Conservation (phyloP, 768 basidiomycete genomes). For the Suillus paluster region DNA sequence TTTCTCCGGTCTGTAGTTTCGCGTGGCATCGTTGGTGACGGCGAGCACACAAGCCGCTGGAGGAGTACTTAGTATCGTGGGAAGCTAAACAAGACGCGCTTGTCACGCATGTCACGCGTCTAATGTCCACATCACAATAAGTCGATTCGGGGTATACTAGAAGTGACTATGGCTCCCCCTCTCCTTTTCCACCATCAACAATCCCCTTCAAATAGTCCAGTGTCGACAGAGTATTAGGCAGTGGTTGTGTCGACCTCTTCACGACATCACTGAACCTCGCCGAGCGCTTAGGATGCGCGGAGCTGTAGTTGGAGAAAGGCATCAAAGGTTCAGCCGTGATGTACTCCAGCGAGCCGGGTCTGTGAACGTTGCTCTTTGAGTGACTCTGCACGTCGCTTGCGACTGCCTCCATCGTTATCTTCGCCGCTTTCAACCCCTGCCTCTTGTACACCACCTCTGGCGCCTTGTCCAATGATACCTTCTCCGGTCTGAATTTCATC, state of each 20-base stretch:
- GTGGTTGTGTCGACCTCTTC: neutral
- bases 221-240: neutral
- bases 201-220: neutral
- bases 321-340: constrained; percentile 36
- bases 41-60: constrained; percentile 11
- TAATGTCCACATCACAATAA: constrained; percentile 19
- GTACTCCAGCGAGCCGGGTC: constrained; percentile 56
- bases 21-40: constrained; percentile 31
- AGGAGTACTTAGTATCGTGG: constrained; percentile 23
- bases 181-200: neutral
- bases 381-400: constrained; percentile 36
- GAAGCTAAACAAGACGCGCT: constrained; percentile 30
- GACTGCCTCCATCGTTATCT: constrained; percentile 36
- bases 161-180: neutral
- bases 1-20: constrained; percentile 32
- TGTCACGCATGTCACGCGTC: constrained; percentile 20
- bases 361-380: constrained; percentile 46
- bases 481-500: constrained; percentile 33
- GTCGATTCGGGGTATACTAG: constrained; percentile 1
- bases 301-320: neutral
- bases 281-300: neutral
- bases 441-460: constrained; percentile 53
- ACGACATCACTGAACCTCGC: neutral
- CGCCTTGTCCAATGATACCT: constrained; percentile 34
- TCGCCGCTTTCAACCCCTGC: constrained; percentile 43